Percentiles rank a stretch among this genome's conserved stretches.
These are phyloP conservation scores for Coemansia sp. DNA, from an alignment of 192 early-diverging fungal species.

Conservation along the genomic window DNA sequence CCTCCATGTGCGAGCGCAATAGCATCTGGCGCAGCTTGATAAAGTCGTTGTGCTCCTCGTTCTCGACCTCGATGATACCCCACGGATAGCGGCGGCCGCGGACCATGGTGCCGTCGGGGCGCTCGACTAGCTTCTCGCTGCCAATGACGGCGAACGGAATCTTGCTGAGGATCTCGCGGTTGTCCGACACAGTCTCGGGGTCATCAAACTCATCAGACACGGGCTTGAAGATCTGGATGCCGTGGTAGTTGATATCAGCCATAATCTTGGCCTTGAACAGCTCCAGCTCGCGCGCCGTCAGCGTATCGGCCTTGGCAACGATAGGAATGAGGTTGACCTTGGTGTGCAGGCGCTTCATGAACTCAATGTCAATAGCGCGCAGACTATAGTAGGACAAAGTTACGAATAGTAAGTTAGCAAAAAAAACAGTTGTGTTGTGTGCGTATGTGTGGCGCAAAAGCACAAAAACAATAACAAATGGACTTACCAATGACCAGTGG, in stretches of 20 bases:
- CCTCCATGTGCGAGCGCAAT: conserved; percentile 94
- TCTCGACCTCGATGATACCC: conserved; percentile 97
- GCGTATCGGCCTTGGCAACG: conserved; percentile 88
- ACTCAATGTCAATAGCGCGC: conserved; percentile 92
- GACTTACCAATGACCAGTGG: conserved; percentile 83
- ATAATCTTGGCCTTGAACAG: conserved; percentile 86
- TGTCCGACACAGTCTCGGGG: conserved; percentile 78
- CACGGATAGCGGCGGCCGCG: conserved; percentile 91
- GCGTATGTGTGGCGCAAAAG: conserved; percentile 11
- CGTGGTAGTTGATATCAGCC: conserved; percentile 78
- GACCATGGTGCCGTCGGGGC: conserved; percentile 79
- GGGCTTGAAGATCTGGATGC: conserved; percentile 87
- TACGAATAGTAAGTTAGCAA: neutral
- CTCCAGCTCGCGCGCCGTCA: conserved; percentile 78
- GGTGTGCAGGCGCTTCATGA: conserved; percentile 90
- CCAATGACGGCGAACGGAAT: conserved; percentile 97
- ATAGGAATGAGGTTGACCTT: conserved; percentile 89
- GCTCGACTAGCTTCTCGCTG: conserved; percentile 81
- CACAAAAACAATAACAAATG: conserved; percentile 15
- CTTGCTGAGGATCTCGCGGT: conserved; percentile 84
- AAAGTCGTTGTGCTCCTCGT: conserved; percentile 96
- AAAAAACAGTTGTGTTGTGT: conserved; percentile 3
- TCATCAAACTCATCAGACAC: conserved; percentile 83
- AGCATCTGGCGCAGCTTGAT: conserved; percentile 92
- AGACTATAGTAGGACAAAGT: conserved; percentile 48